Evolutionary conservation across 257 asterid species (phyloP).

Genomic region (Cruciata laevipes): DNA sequence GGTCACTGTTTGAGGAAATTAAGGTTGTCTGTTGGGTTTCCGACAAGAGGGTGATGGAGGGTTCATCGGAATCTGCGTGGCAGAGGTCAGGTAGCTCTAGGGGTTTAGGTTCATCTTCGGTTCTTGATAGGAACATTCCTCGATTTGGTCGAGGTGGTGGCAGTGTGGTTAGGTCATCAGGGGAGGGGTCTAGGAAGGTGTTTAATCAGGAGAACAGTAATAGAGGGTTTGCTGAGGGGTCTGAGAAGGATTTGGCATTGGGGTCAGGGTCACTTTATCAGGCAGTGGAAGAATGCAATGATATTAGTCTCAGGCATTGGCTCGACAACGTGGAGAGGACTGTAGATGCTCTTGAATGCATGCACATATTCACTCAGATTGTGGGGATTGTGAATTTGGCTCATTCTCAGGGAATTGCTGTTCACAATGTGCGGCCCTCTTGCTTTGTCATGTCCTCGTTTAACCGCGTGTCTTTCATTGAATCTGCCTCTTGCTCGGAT

Average conservation of each 20-base stretch:
- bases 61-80: constrained; percentile 83
- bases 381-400: constrained; percentile 73
- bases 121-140: constrained; percentile 45
- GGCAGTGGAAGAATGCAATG: constrained; percentile 33
- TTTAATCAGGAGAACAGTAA: constrained; percentile 15
- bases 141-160: constrained; percentile 32
- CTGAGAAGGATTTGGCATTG: constrained; percentile 21
- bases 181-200: constrained; percentile 38
- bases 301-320: constrained; percentile 85
- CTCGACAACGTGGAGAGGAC: constrained; percentile 72
- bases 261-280: constrained; percentile 25
- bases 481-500: constrained; percentile 83
- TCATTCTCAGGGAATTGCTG: constrained; percentile 75
- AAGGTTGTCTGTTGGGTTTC: constrained; percentile 16
- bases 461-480: constrained; percentile 73
- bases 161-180: constrained; percentile 41
- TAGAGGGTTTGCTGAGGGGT: constrained; percentile 23
- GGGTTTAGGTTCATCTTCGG: constrained; percentile 51
- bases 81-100: constrained; percentile 60
- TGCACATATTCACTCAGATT: constrained; percentile 84
- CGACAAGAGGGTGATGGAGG: constrained; percentile 54
- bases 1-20: background rate
- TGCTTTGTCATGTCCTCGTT: constrained; percentile 82
- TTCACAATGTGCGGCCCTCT: constrained; percentile 83
- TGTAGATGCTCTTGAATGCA: constrained; percentile 72